phyloP scores from a whole-genome alignment of 2,329 filamentous ascomycete species.

The Thelonectria discophora region DNA sequence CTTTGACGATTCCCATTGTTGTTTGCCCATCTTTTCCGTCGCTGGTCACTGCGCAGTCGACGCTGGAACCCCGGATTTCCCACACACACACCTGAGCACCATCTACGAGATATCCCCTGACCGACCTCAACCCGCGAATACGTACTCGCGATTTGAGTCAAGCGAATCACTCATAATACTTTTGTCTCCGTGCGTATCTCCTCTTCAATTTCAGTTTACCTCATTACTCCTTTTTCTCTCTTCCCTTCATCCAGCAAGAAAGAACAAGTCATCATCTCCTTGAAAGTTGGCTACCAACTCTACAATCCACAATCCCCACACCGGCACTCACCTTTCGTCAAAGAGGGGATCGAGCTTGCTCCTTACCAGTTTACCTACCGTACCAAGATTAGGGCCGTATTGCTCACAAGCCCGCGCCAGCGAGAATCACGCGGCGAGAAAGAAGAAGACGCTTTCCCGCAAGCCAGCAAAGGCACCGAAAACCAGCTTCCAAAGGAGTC shows the following conservation, averaged over 20 bases:
- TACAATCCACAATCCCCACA: constrained; percentile 10
- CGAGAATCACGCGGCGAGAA: constrained; percentile 16
- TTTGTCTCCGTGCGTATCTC: constrained; percentile 15
- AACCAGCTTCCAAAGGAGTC: constrained; percentile 4
- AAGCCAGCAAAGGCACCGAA: constrained; percentile 15
- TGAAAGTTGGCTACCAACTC: constrained; percentile 5
- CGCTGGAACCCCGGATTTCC: constrained; percentile 15
- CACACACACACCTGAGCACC: neutral
- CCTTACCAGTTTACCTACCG: too few relatives aligned
- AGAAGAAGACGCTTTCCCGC: too few relatives aligned
- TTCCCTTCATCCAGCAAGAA: constrained; percentile 3
- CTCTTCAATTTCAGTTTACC: neutral
- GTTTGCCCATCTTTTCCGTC: constrained; percentile 4
- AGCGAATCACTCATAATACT: constrained; percentile 16
- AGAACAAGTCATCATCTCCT: neutral
- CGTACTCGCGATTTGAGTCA: constrained; percentile 14
- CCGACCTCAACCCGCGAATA: neutral
- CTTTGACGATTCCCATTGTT: constrained; percentile 15
- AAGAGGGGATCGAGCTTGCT: constrained; percentile 1
- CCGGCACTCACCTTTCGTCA: constrained; percentile 9
- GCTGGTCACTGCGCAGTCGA: constrained; percentile 8
- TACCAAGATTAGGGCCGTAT: constrained; percentile 8
- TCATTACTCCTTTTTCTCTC: constrained; percentile 10
- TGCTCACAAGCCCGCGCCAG: constrained; percentile 14
- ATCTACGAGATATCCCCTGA: constrained; percentile 4